A percentile compares a stretch with the other conserved stretches of the same genome.
Conservation (phyloP, 768 basidiomycete species). For the Suillus clintonianus region DNA sequence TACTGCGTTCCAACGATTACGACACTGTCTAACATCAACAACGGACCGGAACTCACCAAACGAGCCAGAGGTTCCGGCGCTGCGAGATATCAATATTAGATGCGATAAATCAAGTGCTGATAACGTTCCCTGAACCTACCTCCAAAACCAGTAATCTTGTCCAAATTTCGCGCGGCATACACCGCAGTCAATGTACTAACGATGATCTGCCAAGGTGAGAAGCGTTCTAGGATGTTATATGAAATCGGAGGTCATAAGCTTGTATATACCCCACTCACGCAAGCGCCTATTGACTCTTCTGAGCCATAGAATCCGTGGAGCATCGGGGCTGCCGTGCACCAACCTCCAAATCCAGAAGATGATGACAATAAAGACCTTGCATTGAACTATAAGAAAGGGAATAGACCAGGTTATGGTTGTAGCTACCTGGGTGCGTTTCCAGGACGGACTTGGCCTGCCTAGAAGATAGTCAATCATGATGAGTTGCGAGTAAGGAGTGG, state of each 20-base stretch:
- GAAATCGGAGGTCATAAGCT: not conserved
- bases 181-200: conserved; percentile 81
- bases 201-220: conserved; percentile 96
- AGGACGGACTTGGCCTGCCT: conserved; percentile 85
- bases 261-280: conserved; percentile 42
- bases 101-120: not conserved
- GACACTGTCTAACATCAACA: conserved; percentile 4
- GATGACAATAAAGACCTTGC: conserved; percentile 85
- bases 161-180: conserved; percentile 83
- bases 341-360: conserved; percentile 91
- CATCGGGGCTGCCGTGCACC: conserved; percentile 57
- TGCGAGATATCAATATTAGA: conserved; percentile 28
- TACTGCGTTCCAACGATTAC: conserved; percentile 52
- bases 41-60: conserved; percentile 54
- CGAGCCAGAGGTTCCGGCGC: conserved; percentile 93
- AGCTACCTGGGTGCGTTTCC: conserved; percentile 82
- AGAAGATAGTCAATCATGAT: conserved; percentile 92
- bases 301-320: conserved; percentile 70
- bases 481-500: not conserved
- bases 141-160: conserved; percentile 80
- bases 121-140: conserved; percentile 41
- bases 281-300: conserved; percentile 58
- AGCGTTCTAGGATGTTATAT: conserved; percentile 52
- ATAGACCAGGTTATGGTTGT: not conserved
- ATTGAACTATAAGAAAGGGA: conserved; percentile 3